These are phyloP conservation scores for Daedaleopsis nitida DNA, from an alignment of 768 basidiomycete species.

Conservation along the genomic window DNA sequence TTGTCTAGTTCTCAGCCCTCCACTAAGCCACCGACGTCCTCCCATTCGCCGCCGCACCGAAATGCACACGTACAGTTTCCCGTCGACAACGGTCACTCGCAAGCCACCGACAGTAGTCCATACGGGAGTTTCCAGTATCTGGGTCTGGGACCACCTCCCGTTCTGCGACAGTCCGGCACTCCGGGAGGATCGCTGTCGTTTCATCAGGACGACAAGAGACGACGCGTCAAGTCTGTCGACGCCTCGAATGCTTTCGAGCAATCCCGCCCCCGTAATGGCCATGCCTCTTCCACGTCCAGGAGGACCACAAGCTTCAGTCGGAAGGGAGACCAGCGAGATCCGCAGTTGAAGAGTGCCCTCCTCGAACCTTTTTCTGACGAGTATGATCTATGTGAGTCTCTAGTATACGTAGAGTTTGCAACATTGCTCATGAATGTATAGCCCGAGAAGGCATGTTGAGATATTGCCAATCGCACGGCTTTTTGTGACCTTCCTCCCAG, in stretches of 20 bases:
- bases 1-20: slow-evolving; percentile 21
- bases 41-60: slow-evolving; percentile 8
- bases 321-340: slow-evolving; percentile 14
- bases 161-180: slow-evolving; percentile 13
- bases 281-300: slow-evolving; percentile 1
- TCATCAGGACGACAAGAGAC: slow-evolving; percentile 27
- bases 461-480: too few species aligned
- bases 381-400: slow-evolving; percentile 70
- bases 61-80: slow-evolving; percentile 39
- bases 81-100: slow-evolving; percentile 12
- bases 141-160: slow-evolving; percentile 32
- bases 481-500: slow-evolving; percentile 36
- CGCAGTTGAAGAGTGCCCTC: slow-evolving; percentile 9
- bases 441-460: slow-evolving; percentile 70
- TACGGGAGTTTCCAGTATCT: slow-evolving; percentile 20
- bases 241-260: slow-evolving; percentile 11
- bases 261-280: not conserved
- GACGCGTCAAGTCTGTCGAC: slow-evolving; percentile 35
- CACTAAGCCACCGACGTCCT: slow-evolving; percentile 11
- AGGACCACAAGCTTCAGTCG: slow-evolving; percentile 10
- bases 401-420: slow-evolving; percentile 2
- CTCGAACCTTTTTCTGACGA: slow-evolving; percentile 63
- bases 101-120: slow-evolving; percentile 1
- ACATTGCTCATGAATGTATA: slow-evolving; percentile 31
- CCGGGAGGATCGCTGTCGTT: slow-evolving; percentile 5